Conservation (phyloP, 2,329 filamentous ascomycete genomes). For the Colletotrichum coccodes region DNA sequence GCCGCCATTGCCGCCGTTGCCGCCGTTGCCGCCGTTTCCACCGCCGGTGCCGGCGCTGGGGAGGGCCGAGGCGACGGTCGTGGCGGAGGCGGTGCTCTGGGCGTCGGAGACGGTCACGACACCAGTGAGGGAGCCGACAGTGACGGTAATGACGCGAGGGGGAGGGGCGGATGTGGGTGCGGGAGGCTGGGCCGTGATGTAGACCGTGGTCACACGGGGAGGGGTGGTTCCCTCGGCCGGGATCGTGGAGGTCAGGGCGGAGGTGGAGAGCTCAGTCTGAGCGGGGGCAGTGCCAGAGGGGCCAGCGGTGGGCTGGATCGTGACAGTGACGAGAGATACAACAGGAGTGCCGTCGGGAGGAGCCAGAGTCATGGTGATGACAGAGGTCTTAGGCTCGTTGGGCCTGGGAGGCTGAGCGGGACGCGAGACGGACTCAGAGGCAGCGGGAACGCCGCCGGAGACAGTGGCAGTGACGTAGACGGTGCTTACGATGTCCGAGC, state of each 20-base stretch:
- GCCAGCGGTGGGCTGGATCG: conserved; percentile 22
- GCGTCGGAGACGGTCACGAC: conserved; percentile 32
- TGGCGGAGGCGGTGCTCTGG: conserved; percentile 15
- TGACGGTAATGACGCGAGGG: conserved; percentile 31
- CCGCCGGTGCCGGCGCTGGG: conserved; percentile 14
- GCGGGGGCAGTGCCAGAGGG: conserved; percentile 14
- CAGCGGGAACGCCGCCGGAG: not conserved
- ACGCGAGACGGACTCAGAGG: not conserved
- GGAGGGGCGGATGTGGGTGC: conserved; percentile 10
- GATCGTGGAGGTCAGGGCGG: conserved; percentile 26
- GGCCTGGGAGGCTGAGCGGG: conserved; percentile 14
- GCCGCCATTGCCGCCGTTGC: not conserved
- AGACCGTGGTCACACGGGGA: conserved; percentile 23
- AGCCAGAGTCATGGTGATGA: conserved; percentile 30
- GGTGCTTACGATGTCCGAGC: not conserved
- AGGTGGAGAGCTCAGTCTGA: conserved; percentile 7
- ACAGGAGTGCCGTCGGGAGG: conserved; percentile 17
- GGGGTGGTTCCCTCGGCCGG: conserved; percentile 23
- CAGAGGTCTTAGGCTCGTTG: conserved; percentile 28
- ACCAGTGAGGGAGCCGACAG: conserved; percentile 25
- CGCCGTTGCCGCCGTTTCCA: not conserved
- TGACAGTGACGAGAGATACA: conserved; percentile 28
- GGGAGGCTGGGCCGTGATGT: conserved; percentile 20
- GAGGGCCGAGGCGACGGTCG: conserved; percentile 13
- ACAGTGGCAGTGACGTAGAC: conserved; percentile 13